These are phyloP conservation scores for Ceratocystis diversiconidia DNA, from an alignment of 2,329 filamentous ascomycete species.

Conservation along the genomic window DNA sequence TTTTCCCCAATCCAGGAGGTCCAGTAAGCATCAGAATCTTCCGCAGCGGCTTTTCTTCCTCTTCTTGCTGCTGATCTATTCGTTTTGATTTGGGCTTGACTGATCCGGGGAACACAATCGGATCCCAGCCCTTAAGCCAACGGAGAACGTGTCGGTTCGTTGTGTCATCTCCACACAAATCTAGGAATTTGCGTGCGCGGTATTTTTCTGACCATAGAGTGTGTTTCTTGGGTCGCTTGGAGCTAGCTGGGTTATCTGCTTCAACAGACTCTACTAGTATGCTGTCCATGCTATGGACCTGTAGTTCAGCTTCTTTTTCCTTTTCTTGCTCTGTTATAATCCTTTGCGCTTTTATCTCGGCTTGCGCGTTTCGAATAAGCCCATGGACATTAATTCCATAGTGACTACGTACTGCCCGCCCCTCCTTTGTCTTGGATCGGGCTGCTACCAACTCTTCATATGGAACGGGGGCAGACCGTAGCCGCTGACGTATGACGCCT, in stretches of 20 bases:
- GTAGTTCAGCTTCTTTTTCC: not conserved
- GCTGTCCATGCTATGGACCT: constrained; percentile 9
- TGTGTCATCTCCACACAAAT: constrained; percentile 84
- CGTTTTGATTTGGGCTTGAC: constrained; percentile 41
- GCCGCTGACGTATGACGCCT: constrained; percentile 42
- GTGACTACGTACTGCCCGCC: constrained; percentile 59
- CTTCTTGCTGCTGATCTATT: constrained; percentile 31
- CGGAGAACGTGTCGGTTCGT: constrained; percentile 81
- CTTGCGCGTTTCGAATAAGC: constrained; percentile 57
- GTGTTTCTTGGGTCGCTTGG: constrained; percentile 34
- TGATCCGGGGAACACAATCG: constrained; percentile 73
- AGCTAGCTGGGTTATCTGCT: constrained; percentile 4
- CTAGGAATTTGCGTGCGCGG: constrained; percentile 77
- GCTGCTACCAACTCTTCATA: constrained; percentile 56
- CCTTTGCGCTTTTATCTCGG: constrained; percentile 34
- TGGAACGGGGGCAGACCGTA: constrained; percentile 32
- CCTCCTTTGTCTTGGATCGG: constrained; percentile 50
- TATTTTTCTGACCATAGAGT: constrained; percentile 97
- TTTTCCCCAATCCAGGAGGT: constrained; percentile 87
- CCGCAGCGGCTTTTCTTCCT: constrained; percentile 54
- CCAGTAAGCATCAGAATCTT: constrained; percentile 87
- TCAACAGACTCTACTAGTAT: constrained; percentile 31
- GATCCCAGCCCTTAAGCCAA: constrained; percentile 92
- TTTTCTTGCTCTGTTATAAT: constrained; percentile 9
- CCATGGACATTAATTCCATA: constrained; percentile 88